phyloP scores from a whole-genome alignment of 1,284 basidiomycete genomes.

The Xanthoconium separans region DNA sequence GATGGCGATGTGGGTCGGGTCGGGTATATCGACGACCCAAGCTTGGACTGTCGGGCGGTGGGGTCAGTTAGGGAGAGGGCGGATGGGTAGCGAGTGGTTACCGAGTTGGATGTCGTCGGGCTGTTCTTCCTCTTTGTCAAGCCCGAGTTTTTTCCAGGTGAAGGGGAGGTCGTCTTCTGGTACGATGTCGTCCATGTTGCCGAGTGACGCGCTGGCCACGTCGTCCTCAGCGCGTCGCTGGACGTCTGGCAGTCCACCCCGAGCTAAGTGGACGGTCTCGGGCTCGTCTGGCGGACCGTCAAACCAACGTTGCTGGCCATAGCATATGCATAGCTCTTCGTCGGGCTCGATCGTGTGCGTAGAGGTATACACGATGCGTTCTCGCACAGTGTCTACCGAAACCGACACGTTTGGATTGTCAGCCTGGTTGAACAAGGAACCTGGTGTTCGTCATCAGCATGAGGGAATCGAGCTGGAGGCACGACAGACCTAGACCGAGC shows the following conservation, averaged over 20 bases:
- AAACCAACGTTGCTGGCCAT: conserved; percentile 71
- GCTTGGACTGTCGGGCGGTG: conserved; percentile 44
- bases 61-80: neutral
- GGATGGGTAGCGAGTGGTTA: conserved; percentile 4
- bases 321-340: conserved; percentile 82
- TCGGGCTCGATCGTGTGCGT: conserved; percentile 49
- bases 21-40: conserved; percentile 86
- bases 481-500: conserved; percentile 73
- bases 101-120: conserved; percentile 57
- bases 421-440: conserved; percentile 82
- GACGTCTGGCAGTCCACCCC: conserved; percentile 45
- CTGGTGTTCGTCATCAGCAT: conserved; percentile 35
- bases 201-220: conserved; percentile 26
- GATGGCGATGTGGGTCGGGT: conserved; percentile 57
- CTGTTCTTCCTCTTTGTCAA: conserved; percentile 59
- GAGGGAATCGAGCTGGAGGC: neutral
- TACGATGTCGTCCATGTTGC: conserved; percentile 38
- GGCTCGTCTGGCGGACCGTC: conserved; percentile 13
- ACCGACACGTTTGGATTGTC: conserved; percentile 72
- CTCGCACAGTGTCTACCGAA: conserved; percentile 48
- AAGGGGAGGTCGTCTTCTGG: conserved; percentile 63
- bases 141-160: conserved; percentile 51
- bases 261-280: conserved; percentile 12
- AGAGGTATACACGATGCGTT: conserved; percentile 70
- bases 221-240: conserved; percentile 20